phyloP scores from a whole-genome alignment of 2,329 filamentous ascomycete species.

The Aspergillus luchuensis region DNA sequence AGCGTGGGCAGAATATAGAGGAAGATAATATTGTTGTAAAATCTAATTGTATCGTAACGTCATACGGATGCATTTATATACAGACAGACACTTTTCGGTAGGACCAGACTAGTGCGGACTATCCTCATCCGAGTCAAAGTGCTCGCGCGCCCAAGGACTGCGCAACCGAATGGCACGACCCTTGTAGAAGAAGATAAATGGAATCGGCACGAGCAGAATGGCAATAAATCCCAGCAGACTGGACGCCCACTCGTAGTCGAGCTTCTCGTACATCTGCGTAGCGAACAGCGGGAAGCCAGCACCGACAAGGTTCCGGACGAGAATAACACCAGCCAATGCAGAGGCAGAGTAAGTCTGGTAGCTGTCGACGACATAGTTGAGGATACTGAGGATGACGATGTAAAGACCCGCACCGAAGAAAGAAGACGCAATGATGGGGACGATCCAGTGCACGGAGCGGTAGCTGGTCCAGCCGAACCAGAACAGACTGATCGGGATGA shows the following conservation, averaged over 20 bases:
- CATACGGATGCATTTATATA: background rate
- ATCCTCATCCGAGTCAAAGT: constrained; percentile 32
- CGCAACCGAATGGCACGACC: constrained; percentile 33
- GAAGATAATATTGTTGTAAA: too few relatives aligned
- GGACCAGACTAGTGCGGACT: constrained; percentile 23
- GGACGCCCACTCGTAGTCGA: constrained; percentile 42
- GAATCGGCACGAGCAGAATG: constrained; percentile 40
- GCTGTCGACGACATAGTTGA: constrained; percentile 73
- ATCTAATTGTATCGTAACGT: constrained; percentile 8
- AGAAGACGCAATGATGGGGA: constrained; percentile 64
- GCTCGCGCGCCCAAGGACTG: constrained; percentile 33
- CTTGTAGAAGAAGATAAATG: constrained; percentile 43
- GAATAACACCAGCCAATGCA: constrained; percentile 75
- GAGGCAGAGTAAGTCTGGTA: constrained; percentile 72
- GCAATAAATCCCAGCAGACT: constrained; percentile 43
- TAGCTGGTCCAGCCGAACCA: constrained; percentile 68
- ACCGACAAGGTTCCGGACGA: constrained; percentile 64
- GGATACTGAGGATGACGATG: constrained; percentile 70
- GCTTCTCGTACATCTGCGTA: constrained; percentile 38
- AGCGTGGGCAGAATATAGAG: too few relatives aligned
- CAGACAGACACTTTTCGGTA: background rate
- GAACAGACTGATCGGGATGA: constrained; percentile 66
- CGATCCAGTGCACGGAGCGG: constrained; percentile 67
- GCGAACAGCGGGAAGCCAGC: constrained; percentile 38
- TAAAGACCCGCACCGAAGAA: constrained; percentile 73